Evolutionary conservation across 2,329 filamentous ascomycete genomes (phyloP).

Genomic region (Xylaria sp.): DNA sequence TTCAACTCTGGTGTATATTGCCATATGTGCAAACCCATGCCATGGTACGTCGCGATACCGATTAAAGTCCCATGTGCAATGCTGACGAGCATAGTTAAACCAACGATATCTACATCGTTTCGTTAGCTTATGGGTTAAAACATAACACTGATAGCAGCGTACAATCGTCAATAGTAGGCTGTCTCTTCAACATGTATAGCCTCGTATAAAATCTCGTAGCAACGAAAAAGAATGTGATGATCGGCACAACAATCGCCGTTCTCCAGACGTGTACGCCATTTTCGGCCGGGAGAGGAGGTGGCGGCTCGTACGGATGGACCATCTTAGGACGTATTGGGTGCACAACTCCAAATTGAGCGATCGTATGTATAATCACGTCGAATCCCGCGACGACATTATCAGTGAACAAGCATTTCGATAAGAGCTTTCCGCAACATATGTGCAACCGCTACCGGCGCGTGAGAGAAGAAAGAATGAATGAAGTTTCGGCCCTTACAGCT

Average conservation of each 20-base stretch:
- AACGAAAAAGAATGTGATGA: slow-evolving; percentile 47
- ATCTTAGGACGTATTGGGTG: slow-evolving; percentile 24
- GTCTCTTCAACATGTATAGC: slow-evolving; percentile 38
- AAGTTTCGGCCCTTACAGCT: background rate
- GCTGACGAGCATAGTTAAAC: slow-evolving; percentile 44
- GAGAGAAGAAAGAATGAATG: slow-evolving; percentile 2
- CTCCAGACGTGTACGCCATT: slow-evolving; percentile 47
- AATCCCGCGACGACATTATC: slow-evolving; percentile 33
- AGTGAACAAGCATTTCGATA: slow-evolving; percentile 9
- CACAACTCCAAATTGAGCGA: slow-evolving; percentile 20
- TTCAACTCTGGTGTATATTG: slow-evolving; percentile 48
- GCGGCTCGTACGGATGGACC: slow-evolving; percentile 33
- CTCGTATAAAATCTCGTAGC: slow-evolving; percentile 46
- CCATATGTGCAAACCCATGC: slow-evolving; percentile 50
- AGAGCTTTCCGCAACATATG: background rate
- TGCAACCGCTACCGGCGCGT: slow-evolving; percentile 27
- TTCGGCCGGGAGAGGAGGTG: slow-evolving; percentile 43
- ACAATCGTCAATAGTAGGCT: slow-evolving; percentile 46
- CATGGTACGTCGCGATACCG: slow-evolving; percentile 47
- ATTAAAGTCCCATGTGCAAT: slow-evolving; percentile 46
- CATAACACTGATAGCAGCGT: slow-evolving; percentile 21
- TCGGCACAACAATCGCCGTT: slow-evolving; percentile 46
- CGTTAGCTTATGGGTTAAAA: background rate
- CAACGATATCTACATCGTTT: slow-evolving; percentile 43
- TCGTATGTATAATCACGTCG: slow-evolving; percentile 24